Evolutionary conservation across 129 eudicot species (phyloP).

Genomic region (Escallonia herrerae): DNA sequence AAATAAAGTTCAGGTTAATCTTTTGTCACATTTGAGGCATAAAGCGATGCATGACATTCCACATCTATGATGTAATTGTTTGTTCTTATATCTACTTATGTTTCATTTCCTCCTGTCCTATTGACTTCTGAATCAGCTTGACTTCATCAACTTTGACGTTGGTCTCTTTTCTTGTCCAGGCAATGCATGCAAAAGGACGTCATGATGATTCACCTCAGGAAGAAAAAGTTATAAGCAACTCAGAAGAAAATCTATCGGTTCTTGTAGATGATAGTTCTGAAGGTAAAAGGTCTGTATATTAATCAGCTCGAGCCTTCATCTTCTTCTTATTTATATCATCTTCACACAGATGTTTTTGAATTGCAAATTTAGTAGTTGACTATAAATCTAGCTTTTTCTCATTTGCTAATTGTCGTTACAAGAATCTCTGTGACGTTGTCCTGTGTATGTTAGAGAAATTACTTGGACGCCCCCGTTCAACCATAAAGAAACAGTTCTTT

Average conservation of each 20-base stretch:
- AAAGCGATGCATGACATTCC: too few relatives aligned
- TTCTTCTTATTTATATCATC: neutral
- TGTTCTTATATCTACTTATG: neutral
- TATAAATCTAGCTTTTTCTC: neutral
- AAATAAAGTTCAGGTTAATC: too few relatives aligned
- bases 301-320: neutral
- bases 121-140: neutral
- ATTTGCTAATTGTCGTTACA: neutral
- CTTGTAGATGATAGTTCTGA: slow-evolving; percentile 10
- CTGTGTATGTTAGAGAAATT: neutral
- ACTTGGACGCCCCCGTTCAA: neutral
- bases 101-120: neutral
- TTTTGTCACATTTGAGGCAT: too few relatives aligned
- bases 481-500: too few relatives aligned
- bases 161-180: slow-evolving; percentile 24
- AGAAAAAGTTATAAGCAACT: slow-evolving; percentile 20
- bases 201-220: slow-evolving; percentile 12
- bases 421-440: neutral
- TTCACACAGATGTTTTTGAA: neutral
- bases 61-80: neutral
- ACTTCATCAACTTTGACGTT: too few relatives aligned
- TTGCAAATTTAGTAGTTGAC: neutral
- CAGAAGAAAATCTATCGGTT: slow-evolving; percentile 18
- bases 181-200: slow-evolving; percentile 49
- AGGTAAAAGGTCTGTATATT: slow-evolving; percentile 35